Evolutionary conservation across 768 basidiomycete genomes (phyloP).

Genomic region (Lentinus tigrinus): DNA sequence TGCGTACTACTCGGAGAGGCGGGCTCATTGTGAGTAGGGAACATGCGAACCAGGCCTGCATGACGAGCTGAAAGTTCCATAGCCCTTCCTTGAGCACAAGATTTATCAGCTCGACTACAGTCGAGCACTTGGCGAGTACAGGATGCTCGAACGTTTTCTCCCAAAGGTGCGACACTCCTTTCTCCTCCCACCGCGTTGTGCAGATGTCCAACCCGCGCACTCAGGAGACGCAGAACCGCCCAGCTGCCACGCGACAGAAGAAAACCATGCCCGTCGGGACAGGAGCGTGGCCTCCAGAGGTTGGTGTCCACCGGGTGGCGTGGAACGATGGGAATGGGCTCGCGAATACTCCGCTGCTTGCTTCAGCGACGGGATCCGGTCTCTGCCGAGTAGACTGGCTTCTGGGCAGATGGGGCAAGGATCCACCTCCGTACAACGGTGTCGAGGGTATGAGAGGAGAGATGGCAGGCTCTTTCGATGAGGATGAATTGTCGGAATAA

Average conservation of each 20-base stretch:
- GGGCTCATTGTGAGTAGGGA: conserved; percentile 64
- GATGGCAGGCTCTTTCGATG: conserved; percentile 25
- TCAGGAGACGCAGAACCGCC: conserved; percentile 54
- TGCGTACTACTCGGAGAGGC: conserved; percentile 66
- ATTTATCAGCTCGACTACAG: conserved; percentile 89
- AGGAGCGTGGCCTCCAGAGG: conserved; percentile 77
- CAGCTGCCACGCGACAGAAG: conserved; percentile 38
- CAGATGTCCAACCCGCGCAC: background rate
- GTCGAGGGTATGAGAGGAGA: conserved; percentile 64
- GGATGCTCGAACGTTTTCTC: conserved; percentile 86
- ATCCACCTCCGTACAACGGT: conserved; percentile 63
- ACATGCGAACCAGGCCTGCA: background rate
- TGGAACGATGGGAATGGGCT: conserved; percentile 85
- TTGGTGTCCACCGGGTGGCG: conserved; percentile 70
- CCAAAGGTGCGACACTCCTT: conserved; percentile 52
- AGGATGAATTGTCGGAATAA: conserved; percentile 27
- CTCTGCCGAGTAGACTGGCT: conserved; percentile 84
- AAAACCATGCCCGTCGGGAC: conserved; percentile 41
- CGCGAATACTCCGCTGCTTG: conserved; percentile 55
- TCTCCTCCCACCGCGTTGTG: background rate
- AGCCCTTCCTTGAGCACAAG: conserved; percentile 79
- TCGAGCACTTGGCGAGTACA: conserved; percentile 66
- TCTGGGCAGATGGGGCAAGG: conserved; percentile 70
- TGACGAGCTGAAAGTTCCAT: background rate
- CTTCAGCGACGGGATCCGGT: conserved; percentile 80